Percentiles rank a stretch among this genome's conserved stretches.
Evolutionary conservation across 2,329 filamentous ascomycete genomes (phyloP).

Genomic region (Pleurostoma richardsiae): DNA sequence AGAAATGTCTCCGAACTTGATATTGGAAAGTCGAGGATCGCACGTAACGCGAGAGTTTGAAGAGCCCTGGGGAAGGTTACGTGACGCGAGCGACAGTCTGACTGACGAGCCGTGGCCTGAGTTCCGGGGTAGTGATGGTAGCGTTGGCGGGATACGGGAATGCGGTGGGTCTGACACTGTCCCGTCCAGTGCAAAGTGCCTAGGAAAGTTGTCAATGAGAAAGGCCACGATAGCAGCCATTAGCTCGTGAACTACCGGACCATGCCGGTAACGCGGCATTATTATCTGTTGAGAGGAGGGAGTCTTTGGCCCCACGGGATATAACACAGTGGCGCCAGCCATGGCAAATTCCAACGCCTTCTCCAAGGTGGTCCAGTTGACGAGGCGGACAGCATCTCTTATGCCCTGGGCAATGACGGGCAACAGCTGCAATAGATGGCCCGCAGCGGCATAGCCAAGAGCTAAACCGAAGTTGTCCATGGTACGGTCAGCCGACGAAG

Average conservation of each 20-base stretch:
- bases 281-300: conserved; percentile 18
- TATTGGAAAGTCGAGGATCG: conserved; percentile 16
- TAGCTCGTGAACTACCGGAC: conserved; percentile 35
- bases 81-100: background rate
- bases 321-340: conserved; percentile 14
- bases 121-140: conserved; percentile 1
- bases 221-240: conserved; percentile 43
- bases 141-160: conserved; percentile 13
- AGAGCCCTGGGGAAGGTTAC: conserved; percentile 8
- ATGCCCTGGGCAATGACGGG: conserved; percentile 53
- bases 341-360: conserved; percentile 55
- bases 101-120: conserved; percentile 10
- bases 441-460: conserved; percentile 62
- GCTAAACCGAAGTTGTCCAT: conserved; percentile 39
- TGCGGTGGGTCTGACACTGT: conserved; percentile 20
- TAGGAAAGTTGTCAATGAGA: conserved; percentile 43
- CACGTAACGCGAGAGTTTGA: conserved; percentile 4
- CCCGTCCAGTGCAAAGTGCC: conserved; percentile 48
- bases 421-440: conserved; percentile 50
- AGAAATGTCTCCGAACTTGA: conserved; percentile 22
- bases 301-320: conserved; percentile 3
- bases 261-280: conserved; percentile 23
- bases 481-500: background rate
- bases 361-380: conserved; percentile 61
- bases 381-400: conserved; percentile 50